Base-by-base conservation (phyloP, 1,284 basidiomycete genomes). In the Trametes polyzona region DNA sequence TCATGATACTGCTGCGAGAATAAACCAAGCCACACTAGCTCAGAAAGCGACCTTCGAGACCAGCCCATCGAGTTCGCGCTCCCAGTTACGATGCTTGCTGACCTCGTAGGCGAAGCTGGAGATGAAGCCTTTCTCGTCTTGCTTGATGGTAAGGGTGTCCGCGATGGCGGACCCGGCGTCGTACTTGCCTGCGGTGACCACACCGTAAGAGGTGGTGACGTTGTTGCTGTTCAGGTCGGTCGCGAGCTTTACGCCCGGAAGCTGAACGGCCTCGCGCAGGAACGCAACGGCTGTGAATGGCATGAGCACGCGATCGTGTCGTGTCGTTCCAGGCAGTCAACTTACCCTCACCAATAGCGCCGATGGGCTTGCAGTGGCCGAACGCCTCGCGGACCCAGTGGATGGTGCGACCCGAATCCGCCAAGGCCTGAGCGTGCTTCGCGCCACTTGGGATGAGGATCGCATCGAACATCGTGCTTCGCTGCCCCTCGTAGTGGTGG, bases 381-480 rank as follows among this genome's bases (percentile, higher is more conserved):
- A 90, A 93, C 1, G 90, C 84, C 72, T 93, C 91, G 37, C 87
- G 79, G 2, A 88, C 78, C 79, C 87, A 92, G 67, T 93, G 88
- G 6, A 88, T 70, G 11, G 74, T 79, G 6, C 88, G 78, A 4
- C 87, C 88, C 54, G 79, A 83, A 35, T 71, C 71, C 14, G 72
- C 73, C 24, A 92, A 76, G 30, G 77, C 69, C 64, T 83, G 78
- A 11, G 75, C 79, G 62, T 84, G 82, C 43, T 80, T 76, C 10
- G 71, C 71, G 0, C 90, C 90, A 19, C 86, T 84, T 14, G 88
- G 83, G 64, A 94, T 83, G 65, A 90, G 80, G 58, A 93, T 62
- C 0, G 89, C 88, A 70, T 94, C 92, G 65, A 92, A 95, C 70
- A 89, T 68, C 0, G 91, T 93, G 41, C 89, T 90, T 42, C 91